phyloP scores from a whole-genome alignment of 305 asterid genomes.

The Fraxinus sp. region DNA sequence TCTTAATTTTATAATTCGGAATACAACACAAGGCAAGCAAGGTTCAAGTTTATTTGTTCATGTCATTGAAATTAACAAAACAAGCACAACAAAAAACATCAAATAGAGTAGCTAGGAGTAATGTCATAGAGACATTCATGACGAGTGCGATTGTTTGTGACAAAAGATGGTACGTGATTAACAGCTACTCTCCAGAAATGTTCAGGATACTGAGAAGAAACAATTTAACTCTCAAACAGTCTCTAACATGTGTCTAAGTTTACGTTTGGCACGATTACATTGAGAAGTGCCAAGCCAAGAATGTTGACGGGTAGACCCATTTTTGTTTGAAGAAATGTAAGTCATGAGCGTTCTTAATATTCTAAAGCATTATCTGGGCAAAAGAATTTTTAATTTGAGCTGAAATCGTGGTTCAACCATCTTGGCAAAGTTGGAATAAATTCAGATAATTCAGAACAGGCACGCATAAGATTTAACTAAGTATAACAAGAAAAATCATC shows the following conservation, averaged over 20 bases:
- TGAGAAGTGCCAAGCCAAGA: neutral
- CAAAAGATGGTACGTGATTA: neutral
- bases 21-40: neutral
- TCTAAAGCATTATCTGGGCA: neutral
- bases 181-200: neutral
- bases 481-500: neutral
- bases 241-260: neutral
- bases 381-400: neutral
- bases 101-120: neutral
- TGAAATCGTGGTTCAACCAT: neutral
- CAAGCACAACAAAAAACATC: neutral
- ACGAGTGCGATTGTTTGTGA: neutral
- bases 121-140: neutral
- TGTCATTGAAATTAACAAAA: neutral
- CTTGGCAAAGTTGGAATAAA: neutral
- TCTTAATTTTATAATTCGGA: neutral
- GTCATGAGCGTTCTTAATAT: neutral
- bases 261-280: neutral
- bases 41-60: neutral
- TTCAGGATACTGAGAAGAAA: neutral
- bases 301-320: neutral
- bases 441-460: neutral
- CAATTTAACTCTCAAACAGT: neutral
- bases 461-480: neutral
- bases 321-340: neutral